These are phyloP conservation scores for Bryopsis sp. DNA, from an alignment of 139 green algal species.

Conservation along the genomic window DNA sequence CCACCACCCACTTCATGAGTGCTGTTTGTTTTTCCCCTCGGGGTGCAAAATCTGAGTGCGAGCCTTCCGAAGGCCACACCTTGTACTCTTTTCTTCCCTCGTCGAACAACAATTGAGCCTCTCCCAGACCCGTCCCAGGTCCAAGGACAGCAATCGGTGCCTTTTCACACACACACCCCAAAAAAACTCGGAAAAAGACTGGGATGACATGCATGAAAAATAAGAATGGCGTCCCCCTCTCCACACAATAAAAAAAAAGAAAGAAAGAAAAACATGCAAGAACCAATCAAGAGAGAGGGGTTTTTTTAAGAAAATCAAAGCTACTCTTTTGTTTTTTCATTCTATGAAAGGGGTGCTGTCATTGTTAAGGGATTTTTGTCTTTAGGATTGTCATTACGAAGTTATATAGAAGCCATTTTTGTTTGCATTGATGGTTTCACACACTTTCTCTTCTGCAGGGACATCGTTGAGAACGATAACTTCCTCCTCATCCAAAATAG, in stretches of 20 bases:
- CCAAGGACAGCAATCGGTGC: conserved; percentile 75
- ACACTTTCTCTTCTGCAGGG: not conserved
- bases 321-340: not conserved
- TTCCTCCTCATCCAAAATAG: conserved; percentile 40
- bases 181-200: too few species aligned
- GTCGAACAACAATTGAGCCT: conserved; percentile 83
- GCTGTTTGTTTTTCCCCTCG: conserved; percentile 74
- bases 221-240: too few species aligned
- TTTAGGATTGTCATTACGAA: too few species aligned
- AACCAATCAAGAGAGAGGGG: too few species aligned
- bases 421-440: too few species aligned
- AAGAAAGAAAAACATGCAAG: too few species aligned
- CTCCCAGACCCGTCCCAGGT: conserved; percentile 84
- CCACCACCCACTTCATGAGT: conserved; percentile 57
- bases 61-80: conserved; percentile 57
- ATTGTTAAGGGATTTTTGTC: too few species aligned
- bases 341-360: too few species aligned
- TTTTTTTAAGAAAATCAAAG: too few species aligned
- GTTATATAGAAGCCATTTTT: too few species aligned
- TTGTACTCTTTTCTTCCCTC: conserved; percentile 30
- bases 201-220: too few species aligned
- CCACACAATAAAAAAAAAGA: too few species aligned
- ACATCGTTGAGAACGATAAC: conserved; percentile 50
- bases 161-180: conserved; percentile 22
- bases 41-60: conserved; percentile 70